A percentile compares a stretch with the other conserved stretches of the same genome.
These are phyloP conservation scores for Rhodotorula sp. DNA, from an alignment of 1,284 basidiomycete genomes.

Conservation along the genomic window DNA sequence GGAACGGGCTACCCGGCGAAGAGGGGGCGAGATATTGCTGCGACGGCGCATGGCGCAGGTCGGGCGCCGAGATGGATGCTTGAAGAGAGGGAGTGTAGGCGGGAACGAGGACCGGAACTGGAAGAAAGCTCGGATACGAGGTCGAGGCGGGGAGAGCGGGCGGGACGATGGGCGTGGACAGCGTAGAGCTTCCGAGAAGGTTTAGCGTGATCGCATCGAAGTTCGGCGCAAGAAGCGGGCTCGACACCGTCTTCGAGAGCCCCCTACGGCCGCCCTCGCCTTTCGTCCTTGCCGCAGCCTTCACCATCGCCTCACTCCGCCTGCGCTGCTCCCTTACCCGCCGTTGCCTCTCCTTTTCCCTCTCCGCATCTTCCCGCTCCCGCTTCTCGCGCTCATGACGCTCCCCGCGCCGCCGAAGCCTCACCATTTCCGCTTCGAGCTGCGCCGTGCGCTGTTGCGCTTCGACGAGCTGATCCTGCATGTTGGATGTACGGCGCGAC, in stretches of 20 bases:
- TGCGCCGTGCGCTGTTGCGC: not conserved
- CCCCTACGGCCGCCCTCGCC: not conserved
- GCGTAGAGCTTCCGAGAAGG: too few relatives aligned
- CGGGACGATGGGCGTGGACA: too few relatives aligned
- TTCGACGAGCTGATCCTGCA: not conserved
- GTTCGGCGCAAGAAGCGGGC: not conserved
- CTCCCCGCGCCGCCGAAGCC: not conserved
- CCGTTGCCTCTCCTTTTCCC: not conserved
- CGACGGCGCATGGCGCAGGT: too few relatives aligned
- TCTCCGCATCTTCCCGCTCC: not conserved
- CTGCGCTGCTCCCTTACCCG: not conserved
- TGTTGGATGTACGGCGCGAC: not conserved
- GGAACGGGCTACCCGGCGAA: too few relatives aligned
- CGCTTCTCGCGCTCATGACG: not conserved
- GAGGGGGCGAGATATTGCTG: too few relatives aligned
- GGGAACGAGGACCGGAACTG: too few relatives aligned
- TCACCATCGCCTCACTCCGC: not conserved
- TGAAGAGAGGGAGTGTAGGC: too few relatives aligned
- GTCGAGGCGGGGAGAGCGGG: too few relatives aligned
- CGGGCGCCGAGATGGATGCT: too few relatives aligned
- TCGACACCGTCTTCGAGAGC: not conserved
- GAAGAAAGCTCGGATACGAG: too few relatives aligned
- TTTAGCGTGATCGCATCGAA: not conserved
- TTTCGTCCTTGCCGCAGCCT: not conserved
- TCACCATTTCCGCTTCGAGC: not conserved